Conservation (phyloP, 352 stramenopile species). For the Blastocystis sp. region DNA sequence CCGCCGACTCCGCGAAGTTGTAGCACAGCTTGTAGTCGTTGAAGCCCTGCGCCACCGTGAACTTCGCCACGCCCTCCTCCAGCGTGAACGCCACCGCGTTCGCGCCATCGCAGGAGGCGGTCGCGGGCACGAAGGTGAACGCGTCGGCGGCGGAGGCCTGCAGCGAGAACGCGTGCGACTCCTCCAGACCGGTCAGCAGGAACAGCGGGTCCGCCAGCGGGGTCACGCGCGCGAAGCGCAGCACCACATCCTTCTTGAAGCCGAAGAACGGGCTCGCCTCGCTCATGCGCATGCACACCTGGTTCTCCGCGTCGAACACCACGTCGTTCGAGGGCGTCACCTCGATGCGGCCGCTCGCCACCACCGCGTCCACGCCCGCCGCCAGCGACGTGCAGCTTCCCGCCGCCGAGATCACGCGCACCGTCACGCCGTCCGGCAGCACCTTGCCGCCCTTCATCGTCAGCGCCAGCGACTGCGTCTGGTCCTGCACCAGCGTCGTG, state of each 20-base stretch:
- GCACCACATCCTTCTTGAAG: slow-evolving; percentile 26
- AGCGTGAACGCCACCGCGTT: slow-evolving; percentile 17
- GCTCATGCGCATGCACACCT: slow-evolving; percentile 21
- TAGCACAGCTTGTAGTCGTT: slow-evolving; percentile 54
- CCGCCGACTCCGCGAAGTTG: slow-evolving; percentile 48
- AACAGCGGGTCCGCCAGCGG: slow-evolving; percentile 53
- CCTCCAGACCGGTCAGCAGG: slow-evolving; percentile 2
- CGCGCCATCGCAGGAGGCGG: not conserved
- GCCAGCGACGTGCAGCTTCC: slow-evolving; percentile 29
- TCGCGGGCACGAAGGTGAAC: slow-evolving; percentile 32
- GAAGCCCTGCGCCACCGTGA: slow-evolving; percentile 21
- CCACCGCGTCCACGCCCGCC: slow-evolving; percentile 19
- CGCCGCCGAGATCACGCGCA: slow-evolving; percentile 35
- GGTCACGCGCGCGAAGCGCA: slow-evolving; percentile 26
- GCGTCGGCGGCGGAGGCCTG: not conserved
- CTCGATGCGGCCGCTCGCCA: slow-evolving; percentile 1
- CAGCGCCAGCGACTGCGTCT: slow-evolving; percentile 41
- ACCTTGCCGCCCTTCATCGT: slow-evolving; percentile 16
- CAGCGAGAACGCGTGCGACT: slow-evolving; percentile 1
- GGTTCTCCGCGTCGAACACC: slow-evolving; percentile 56
- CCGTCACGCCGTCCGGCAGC: slow-evolving; percentile 35
- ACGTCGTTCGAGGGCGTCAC: slow-evolving; percentile 23
- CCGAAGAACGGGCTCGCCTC: slow-evolving; percentile 46
- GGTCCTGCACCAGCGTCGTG: slow-evolving; percentile 50
- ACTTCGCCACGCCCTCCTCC: slow-evolving; percentile 30